Percentiles rank a stretch among this genome's conserved stretches.
phyloP scores from a whole-genome alignment of 2,329 filamentous ascomycete genomes.

The Microdochium trichocladiopsis region DNA sequence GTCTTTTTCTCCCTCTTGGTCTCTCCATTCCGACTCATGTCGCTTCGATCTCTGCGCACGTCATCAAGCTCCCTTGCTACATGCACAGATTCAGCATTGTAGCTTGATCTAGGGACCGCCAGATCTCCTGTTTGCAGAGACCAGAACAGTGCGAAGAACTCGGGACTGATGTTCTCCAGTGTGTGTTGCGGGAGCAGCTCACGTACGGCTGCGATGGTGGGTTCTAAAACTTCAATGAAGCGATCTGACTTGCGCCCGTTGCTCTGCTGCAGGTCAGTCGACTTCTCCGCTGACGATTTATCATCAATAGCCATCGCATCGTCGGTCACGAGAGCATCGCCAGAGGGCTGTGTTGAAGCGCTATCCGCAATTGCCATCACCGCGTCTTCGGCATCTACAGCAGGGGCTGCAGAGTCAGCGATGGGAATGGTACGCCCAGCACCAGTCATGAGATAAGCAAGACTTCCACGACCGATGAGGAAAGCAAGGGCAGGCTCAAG shows the following conservation, averaged over 20 bases:
- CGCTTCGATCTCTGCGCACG: conserved; percentile 64
- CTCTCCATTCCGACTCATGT: conserved; percentile 60
- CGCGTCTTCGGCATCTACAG: conserved; percentile 27
- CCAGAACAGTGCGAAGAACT: conserved; percentile 92
- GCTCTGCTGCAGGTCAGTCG: conserved; percentile 13
- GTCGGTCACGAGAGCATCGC: conserved; percentile 31
- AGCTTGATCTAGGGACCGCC: conserved; percentile 67
- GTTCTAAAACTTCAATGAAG: conserved; percentile 65
- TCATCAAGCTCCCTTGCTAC: conserved; percentile 60
- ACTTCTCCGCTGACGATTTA: conserved; percentile 12
- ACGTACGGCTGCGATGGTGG: conserved; percentile 64
- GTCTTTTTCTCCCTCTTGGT: conserved; percentile 64
- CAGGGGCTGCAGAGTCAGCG: conserved; percentile 2
- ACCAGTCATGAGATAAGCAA: conserved; percentile 56
- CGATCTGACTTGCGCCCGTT: conserved; percentile 34
- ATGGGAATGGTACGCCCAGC: conserved; percentile 23
- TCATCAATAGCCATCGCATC: conserved; percentile 22
- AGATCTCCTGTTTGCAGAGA: conserved; percentile 78
- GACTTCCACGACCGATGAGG: conserved; percentile 68
- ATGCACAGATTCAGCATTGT: conserved; percentile 66
- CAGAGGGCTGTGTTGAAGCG: conserved; percentile 38
- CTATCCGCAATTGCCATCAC: conserved; percentile 33
- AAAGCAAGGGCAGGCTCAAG: conserved; percentile 79
- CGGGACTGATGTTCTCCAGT: conserved; percentile 65
- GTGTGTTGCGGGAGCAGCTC: conserved; percentile 52